Percentiles rank a stretch among this genome's conserved stretches.
These are phyloP conservation scores for Fusarium udum DNA, from an alignment of 2,329 filamentous ascomycete genomes.

Conservation along the genomic window DNA sequence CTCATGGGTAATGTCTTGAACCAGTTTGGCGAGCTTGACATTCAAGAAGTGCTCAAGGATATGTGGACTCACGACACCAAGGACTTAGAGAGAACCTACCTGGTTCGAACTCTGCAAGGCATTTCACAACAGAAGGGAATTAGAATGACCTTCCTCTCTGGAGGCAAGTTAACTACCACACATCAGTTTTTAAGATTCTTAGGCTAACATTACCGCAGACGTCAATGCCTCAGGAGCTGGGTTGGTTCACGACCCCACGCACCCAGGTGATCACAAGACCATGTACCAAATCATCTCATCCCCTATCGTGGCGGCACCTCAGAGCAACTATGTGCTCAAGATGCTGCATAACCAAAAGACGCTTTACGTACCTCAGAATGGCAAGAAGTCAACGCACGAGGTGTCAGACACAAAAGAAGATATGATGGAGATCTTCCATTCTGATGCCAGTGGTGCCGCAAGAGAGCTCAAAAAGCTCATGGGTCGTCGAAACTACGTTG, in stretches of 20 bases:
- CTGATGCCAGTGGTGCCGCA: slow-evolving; percentile 83
- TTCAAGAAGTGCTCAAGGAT: slow-evolving; percentile 92
- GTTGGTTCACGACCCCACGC: slow-evolving; percentile 90
- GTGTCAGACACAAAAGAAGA: slow-evolving; percentile 96
- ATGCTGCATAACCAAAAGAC: slow-evolving; percentile 95
- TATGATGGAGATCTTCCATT: slow-evolving; percentile 99
- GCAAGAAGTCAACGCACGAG: slow-evolving; percentile 76
- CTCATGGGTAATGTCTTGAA: slow-evolving; percentile 96
- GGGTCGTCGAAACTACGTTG: slow-evolving; percentile 91
- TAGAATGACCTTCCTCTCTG: slow-evolving; percentile 96
- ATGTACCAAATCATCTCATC: slow-evolving; percentile 99
- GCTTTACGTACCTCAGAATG: slow-evolving; percentile 90
- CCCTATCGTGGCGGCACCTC: slow-evolving; percentile 89
- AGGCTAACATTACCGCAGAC: slow-evolving; percentile 56
- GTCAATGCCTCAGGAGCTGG: slow-evolving; percentile 93
- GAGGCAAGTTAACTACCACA: slow-evolving; percentile 62
- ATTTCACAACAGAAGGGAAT: slow-evolving; percentile 95
- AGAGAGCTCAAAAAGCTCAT: slow-evolving; percentile 92
- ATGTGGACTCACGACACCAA: slow-evolving; percentile 99
- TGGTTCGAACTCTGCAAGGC: slow-evolving; percentile 94
- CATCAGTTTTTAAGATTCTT: background rate
- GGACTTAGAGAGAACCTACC: slow-evolving; percentile 94
- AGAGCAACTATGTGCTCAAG: slow-evolving; percentile 86
- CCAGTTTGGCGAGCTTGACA: slow-evolving; percentile 94
- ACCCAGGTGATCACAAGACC: slow-evolving; percentile 94